Conservation (phyloP, 2,329 filamentous ascomycete species). For the Xylariaceae sp. region DNA sequence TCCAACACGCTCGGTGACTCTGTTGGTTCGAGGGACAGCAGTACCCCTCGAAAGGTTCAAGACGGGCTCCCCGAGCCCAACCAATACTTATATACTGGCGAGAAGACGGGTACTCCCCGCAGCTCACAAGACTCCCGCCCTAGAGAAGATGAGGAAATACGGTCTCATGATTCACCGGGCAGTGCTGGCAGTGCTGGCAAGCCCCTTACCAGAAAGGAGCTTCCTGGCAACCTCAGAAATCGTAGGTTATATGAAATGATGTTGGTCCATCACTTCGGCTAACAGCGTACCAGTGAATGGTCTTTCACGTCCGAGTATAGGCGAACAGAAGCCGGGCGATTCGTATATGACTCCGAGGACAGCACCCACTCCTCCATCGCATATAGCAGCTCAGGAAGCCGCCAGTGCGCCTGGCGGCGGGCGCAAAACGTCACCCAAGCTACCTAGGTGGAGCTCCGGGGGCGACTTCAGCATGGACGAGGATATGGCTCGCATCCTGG, state of each 20-base stretch:
- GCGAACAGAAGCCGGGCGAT: conserved; percentile 38
- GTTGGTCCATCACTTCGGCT: too few species aligned
- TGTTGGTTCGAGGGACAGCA: conserved; percentile 27
- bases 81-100: conserved; percentile 25
- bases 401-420: conserved; percentile 29
- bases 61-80: conserved; percentile 25
- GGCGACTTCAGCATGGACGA: conserved; percentile 92
- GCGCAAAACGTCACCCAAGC: conserved; percentile 53
- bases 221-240: conserved; percentile 36
- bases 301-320: conserved; percentile 20
- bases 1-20: conserved; percentile 33
- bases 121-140: conserved; percentile 52
- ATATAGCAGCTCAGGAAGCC: conserved; percentile 39
- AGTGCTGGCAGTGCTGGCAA: conserved; percentile 36
- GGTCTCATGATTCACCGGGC: conserved; percentile 37
- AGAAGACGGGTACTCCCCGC: conserved; percentile 37
- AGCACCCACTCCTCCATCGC: conserved; percentile 45
- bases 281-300: conserved; percentile 26
- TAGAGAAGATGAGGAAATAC: conserved; percentile 46
- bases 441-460: conserved; percentile 68
- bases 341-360: conserved; percentile 52
- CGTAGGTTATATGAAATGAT: conserved; percentile 31
- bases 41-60: conserved; percentile 31
- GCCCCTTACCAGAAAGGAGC: conserved; percentile 57
- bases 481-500: conserved; percentile 84